These are phyloP conservation scores for Kwoniella bestiolae DNA, from an alignment of 768 basidiomycete genomes.

Conservation along the genomic window DNA sequence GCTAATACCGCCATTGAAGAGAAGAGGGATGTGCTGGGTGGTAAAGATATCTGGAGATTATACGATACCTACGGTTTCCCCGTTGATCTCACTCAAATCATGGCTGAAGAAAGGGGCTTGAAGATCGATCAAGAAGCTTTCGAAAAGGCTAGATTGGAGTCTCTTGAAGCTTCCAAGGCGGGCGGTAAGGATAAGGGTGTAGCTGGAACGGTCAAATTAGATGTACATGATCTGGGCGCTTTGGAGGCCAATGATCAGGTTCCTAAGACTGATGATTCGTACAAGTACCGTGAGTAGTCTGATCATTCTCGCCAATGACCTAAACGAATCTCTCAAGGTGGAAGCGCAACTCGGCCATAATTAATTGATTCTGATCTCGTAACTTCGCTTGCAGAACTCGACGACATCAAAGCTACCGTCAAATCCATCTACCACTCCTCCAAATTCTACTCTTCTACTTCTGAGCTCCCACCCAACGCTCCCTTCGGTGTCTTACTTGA, in stretches of 20 bases:
- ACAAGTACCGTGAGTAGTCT: constrained; percentile 77
- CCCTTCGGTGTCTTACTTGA: constrained; percentile 87
- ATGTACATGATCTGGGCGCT: constrained; percentile 89
- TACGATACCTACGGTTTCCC: constrained; percentile 99
- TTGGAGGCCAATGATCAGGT: constrained; percentile 77
- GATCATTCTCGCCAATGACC: too few relatives aligned
- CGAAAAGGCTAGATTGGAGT: constrained; percentile 81
- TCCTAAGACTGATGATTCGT: constrained; percentile 88
- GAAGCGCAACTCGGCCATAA: too few relatives aligned
- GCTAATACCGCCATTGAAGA: constrained; percentile 69
- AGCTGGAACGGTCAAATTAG: constrained; percentile 73
- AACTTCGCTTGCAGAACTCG: constrained; percentile 69
- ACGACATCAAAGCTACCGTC: constrained; percentile 74
- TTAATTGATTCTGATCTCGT: too few relatives aligned
- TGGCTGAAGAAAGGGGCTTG: constrained; percentile 92
- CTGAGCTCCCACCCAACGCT: constrained; percentile 67
- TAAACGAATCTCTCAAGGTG: too few relatives aligned
- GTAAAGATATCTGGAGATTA: constrained; percentile 93
- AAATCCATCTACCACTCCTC: constrained; percentile 85
- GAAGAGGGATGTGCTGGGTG: constrained; percentile 71
- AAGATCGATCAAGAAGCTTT: constrained; percentile 85
- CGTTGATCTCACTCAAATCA: constrained; percentile 89
- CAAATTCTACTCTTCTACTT: constrained; percentile 71
- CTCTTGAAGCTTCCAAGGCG: constrained; percentile 89
- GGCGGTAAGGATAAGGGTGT: constrained; percentile 68